phyloP scores from a whole-genome alignment of 768 basidiomycete genomes.

The Boletus tylopilopsis region DNA sequence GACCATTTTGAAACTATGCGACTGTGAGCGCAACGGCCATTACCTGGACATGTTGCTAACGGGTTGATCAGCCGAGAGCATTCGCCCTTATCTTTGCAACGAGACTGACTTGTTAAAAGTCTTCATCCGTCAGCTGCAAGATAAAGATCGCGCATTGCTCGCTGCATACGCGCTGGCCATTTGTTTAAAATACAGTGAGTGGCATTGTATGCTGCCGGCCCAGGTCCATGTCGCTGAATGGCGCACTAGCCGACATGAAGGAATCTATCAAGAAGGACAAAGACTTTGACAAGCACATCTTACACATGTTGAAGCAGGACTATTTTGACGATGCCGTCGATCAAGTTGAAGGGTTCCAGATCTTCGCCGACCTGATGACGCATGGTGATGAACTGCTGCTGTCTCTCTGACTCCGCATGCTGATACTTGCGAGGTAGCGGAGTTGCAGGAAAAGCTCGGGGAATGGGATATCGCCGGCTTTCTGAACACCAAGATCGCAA shows the following conservation, averaged over 20 bases:
- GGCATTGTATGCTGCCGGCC: neutral
- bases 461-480: constrained; percentile 7
- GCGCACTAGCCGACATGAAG: constrained; percentile 11
- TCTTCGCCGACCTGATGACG: constrained; percentile 18
- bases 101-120: constrained; percentile 1
- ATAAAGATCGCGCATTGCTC: constrained; percentile 10
- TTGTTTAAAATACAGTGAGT: constrained; percentile 14
- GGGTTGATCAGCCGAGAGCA: neutral
- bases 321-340: constrained; percentile 24
- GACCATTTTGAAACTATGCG: constrained; percentile 17
- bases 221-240: neutral
- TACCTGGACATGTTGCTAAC: neutral
- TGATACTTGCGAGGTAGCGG: constrained; percentile 3
- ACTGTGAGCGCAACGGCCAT: constrained; percentile 12
- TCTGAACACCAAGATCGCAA: constrained; percentile 8
- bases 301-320: constrained; percentile 17
- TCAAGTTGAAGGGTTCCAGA: constrained; percentile 18
- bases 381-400: constrained; percentile 7
- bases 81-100: constrained; percentile 9
- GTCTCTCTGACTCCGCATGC: neutral
- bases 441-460: constrained; percentile 7
- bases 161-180: constrained; percentile 17
- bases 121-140: constrained; percentile 14
- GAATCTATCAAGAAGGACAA: neutral
- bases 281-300: constrained; percentile 4